phyloP scores from a whole-genome alignment of 2,329 filamentous ascomycete species.

The Furcasterigmium sp. region DNA sequence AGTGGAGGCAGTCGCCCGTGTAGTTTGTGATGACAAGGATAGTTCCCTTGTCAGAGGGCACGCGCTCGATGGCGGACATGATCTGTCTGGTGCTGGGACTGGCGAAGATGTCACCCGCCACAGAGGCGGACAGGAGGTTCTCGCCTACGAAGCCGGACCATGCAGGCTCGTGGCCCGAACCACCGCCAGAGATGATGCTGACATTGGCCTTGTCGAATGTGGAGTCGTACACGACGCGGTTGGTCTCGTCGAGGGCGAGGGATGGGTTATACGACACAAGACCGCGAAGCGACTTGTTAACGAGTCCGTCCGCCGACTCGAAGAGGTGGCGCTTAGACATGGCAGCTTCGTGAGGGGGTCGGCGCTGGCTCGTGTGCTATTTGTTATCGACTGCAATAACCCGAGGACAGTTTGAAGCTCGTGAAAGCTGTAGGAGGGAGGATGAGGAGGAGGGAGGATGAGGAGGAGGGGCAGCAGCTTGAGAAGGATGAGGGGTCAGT shows the following conservation, averaged over 20 bases:
- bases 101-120: conserved; percentile 59
- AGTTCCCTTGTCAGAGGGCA: conserved; percentile 48
- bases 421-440: too few species aligned
- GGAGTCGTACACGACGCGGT: conserved; percentile 46
- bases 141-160: conserved; percentile 59
- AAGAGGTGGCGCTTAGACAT: conserved; percentile 53
- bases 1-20: conserved; percentile 59
- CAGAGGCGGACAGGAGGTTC: conserved; percentile 57
- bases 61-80: conserved; percentile 49
- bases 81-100: conserved; percentile 60
- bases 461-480: conserved; percentile 1
- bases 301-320: conserved; percentile 45
- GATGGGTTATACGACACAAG: conserved; percentile 48
- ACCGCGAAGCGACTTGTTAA: conserved; percentile 45
- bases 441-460: neutral
- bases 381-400: neutral
- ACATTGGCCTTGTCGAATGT: conserved; percentile 37
- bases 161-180: conserved; percentile 56
- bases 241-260: conserved; percentile 42
- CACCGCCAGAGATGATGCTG: conserved; percentile 48
- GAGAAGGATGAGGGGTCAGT: neutral
- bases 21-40: conserved; percentile 62
- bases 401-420: too few species aligned
- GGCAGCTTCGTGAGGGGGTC: neutral
- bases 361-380: neutral